Percentiles rank a stretch among this genome's conserved stretches.
phyloP scores from a whole-genome alignment of 805 yeast species.

The Nakazawaea molendinolei region DNA sequence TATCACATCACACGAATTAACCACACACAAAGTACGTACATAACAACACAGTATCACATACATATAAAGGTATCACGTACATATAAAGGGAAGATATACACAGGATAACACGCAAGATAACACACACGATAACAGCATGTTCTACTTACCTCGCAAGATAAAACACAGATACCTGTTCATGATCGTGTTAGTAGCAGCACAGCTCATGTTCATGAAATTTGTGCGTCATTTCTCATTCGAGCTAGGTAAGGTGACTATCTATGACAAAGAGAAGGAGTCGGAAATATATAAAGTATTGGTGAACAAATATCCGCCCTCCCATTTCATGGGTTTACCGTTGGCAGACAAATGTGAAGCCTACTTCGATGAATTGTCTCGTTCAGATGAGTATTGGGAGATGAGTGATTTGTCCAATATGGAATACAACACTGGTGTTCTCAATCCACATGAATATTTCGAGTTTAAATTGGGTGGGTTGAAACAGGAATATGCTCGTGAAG shows the following conservation, averaged over 20 bases:
- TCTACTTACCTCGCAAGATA: constrained; percentile 10
- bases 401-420: constrained; percentile 8
- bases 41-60: no score
- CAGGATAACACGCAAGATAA: no score
- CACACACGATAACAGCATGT: no score
- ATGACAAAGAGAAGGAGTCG: constrained; percentile 4
- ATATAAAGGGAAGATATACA: no score
- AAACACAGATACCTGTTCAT: constrained; percentile 7
- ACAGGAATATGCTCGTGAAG: constrained; percentile 1
- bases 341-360: constrained; percentile 5
- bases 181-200: not conserved
- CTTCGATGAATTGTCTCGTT: constrained; percentile 3
- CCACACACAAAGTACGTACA: no score
- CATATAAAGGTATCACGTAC: no score
- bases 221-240: not conserved
- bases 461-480: constrained; percentile 4
- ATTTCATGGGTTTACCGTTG: not conserved
- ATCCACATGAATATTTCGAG: constrained; percentile 5
- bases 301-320: not conserved
- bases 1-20: no score
- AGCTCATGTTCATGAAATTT: constrained; percentile 4
- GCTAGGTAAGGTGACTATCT: constrained; percentile 1
- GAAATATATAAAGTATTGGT: constrained; percentile 2
- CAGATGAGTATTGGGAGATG: constrained; percentile 10
- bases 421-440: constrained; percentile 7